Base-by-base conservation (phyloP, 805 yeast species). In the Candida incommunis region DNA sequence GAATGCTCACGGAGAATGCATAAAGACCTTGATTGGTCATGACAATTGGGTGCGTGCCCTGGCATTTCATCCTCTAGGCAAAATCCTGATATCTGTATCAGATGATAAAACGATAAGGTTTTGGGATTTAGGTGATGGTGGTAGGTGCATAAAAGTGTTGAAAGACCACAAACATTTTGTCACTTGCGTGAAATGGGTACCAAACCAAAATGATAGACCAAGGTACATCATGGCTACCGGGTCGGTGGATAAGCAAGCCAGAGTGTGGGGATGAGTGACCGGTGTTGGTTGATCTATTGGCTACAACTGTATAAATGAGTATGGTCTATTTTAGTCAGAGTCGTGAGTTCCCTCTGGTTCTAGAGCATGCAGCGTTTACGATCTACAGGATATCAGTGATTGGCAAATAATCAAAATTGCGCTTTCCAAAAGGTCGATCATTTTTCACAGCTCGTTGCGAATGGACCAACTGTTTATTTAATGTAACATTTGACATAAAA, bases 41-140 rank as follows among this genome's bases (percentile, higher is more conserved):
- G 75, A 76, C 43, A 82, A 92, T 7, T 88, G 97, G 97, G 82
- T 90, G 1, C 74, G 81, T 49, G 73, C 77, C 4, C 54, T 87
- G 3, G 65, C 66, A 7, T 63, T 82, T 42, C 95, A 86, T 61
- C 94, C 95, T 1, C 76, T 75, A 52, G 94, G 92, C 0, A 68
- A 77, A 34, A 76, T 74, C 52, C 58, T 86, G 16, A 67, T 80
- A 41, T 76, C 86, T 41, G 80, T 82, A 16, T 71, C 88, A 16
- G 97, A 88, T 60, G 96, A 88, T 60, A 78, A 78, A 50, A 66
- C 78, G 1, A 71, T 88, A 26, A 72, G 77, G 46, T 63, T 84
- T 18, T 88, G 96, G 96, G 90, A 87, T 66, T 58, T 80, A 41
- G 60, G 64, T 25, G 58, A 51, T 43, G 54, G 53, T 23, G 64